phyloP scores from a whole-genome alignment of 805 yeast species.

The Sporopachydermia lactativora region DNA sequence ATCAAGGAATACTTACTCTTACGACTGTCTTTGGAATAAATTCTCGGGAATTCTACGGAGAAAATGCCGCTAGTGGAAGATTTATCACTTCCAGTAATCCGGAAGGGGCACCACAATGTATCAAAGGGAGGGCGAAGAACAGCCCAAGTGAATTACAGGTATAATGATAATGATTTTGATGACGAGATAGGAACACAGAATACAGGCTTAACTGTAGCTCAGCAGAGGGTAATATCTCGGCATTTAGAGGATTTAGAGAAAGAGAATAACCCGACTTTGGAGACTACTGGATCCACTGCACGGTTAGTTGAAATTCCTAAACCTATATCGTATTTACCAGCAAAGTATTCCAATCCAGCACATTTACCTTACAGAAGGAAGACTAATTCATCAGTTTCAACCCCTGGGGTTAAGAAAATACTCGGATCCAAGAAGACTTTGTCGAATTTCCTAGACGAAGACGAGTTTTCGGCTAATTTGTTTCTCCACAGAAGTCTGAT shows the following conservation, averaged over 20 bases:
- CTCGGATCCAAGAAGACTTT: conserved; percentile 23
- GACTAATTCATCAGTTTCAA: conserved; percentile 4
- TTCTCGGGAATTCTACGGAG: too few relatives aligned
- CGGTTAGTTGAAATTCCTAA: conserved; percentile 18
- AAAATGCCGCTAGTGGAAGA: not conserved
- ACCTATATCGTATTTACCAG: conserved; percentile 3
- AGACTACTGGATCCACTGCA: conserved; percentile 11
- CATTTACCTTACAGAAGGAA: conserved; percentile 2
- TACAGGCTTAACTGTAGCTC: not conserved
- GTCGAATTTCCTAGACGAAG: conserved; percentile 26
- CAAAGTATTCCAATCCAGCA: not conserved
- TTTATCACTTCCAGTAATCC: not conserved
- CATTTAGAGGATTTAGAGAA: conserved; percentile 19
- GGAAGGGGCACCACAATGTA: too few relatives aligned
- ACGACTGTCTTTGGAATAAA: too few relatives aligned
- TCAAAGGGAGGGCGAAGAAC: not conserved
- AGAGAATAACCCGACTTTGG: conserved; percentile 21
- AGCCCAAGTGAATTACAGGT: not conserved
- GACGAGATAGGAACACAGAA: not conserved
- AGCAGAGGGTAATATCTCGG: conserved; percentile 11
- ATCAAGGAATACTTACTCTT: too few relatives aligned
- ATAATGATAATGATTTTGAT: not conserved
- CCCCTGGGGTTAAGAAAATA: conserved; percentile 15
- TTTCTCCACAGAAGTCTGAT: conserved; percentile 18
- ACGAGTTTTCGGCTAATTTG: conserved; percentile 17